Evolutionary conservation across 805 yeast species (phyloP), one percentile per base, ranked within the genome.

Genomic region (Wickerhamomyces canadensis): DNA sequence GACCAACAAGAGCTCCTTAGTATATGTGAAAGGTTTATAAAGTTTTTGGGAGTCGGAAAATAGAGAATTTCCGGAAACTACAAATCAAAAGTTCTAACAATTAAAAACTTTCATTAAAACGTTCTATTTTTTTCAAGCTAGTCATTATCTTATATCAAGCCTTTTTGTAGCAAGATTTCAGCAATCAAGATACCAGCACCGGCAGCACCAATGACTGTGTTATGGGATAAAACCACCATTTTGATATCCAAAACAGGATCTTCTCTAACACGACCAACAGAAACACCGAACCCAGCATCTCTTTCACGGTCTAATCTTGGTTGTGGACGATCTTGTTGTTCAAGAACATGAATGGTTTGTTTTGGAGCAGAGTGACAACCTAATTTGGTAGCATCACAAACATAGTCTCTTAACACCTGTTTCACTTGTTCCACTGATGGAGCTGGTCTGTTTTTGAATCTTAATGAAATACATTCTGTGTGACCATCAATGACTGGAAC

Each of bases 401-500:
- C 77, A 67, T 85, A 93, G 16, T 80, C 79, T 44, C 75, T 61
- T 51, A 93, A 63, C 35, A 78, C 74, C 45, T 74, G 55, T 62
- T 88, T 86, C 42, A 93, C 76, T 49, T 84, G 76, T 33, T 84
- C 96, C 16, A 87, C 69, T 10, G 88, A 72, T 38, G 98, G 98
- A 33, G 94, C 80, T 16, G 88, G 87, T 62, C 80, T 72, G 55
- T 80, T 73, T 54, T 79, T 80, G 65, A 93, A 93, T 63, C 79
- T 77, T 47, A 93, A 68, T 11, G 96, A 76, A 43, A 93, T 85
- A 65, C 96, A 87, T 60, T 87, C 98, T 35, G 97, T 91, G 66
- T 93, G 98, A 41, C 98, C 98, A 60, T 93, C 98, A 42, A 88
- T 81, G 44, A 93, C 98, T 11, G 98, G 88, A 28, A 93, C 95